These are phyloP conservation scores for Huntiella decipiens DNA, from an alignment of 2,329 filamentous ascomycete genomes.

Conservation along the genomic window DNA sequence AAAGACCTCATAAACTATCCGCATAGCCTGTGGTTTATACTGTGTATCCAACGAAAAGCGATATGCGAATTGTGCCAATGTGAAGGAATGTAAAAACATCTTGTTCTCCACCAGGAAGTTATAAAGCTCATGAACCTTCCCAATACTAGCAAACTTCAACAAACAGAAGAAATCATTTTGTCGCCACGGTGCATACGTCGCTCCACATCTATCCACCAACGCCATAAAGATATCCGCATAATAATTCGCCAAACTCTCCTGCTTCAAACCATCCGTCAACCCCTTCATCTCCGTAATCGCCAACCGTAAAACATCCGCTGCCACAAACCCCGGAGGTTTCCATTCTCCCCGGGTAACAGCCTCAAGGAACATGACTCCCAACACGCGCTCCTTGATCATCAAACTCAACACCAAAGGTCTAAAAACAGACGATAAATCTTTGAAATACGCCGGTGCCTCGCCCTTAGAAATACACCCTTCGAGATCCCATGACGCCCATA, in stretches of 20 bases:
- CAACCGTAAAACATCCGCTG: conserved; percentile 6
- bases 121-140: conserved; percentile 21
- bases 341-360: conserved; percentile 7
- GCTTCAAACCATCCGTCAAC: neutral
- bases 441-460: neutral
- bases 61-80: conserved; percentile 28
- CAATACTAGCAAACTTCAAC: conserved; percentile 13
- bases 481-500: conserved; percentile 18
- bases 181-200: conserved; percentile 17
- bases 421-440: conserved; percentile 4
- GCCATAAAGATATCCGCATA: conserved; percentile 14
- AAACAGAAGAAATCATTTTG: conserved; percentile 16
- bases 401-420: conserved; percentile 5
- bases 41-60: conserved; percentile 24
- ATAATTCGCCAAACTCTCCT: conserved; percentile 12
- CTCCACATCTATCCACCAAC: conserved; percentile 4
- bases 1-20: conserved; percentile 18
- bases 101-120: conserved; percentile 16
- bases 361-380: conserved; percentile 11
- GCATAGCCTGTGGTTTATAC: conserved; percentile 9
- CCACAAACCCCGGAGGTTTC: conserved; percentile 7
- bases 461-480: neutral
- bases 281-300: neutral
- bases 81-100: conserved; percentile 22
- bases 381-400: neutral